A percentile compares a stretch with the other conserved stretches of the same genome.
Evolutionary conservation across 352 stramenopile species (phyloP).

Genomic region (Thalassiosira livingstoniorum): DNA sequence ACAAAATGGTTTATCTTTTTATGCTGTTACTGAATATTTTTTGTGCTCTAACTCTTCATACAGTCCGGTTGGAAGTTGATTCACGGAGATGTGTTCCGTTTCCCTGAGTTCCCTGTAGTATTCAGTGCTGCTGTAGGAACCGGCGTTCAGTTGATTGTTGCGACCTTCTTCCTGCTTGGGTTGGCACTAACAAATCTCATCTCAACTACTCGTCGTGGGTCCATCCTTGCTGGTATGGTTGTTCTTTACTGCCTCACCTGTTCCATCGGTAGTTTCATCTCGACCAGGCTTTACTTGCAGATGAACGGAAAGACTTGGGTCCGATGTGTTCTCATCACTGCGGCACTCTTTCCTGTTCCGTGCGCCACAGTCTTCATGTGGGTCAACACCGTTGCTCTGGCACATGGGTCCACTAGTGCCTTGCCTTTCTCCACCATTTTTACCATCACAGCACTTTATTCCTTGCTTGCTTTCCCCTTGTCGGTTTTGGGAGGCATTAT

Average conservation of each 20-base stretch:
- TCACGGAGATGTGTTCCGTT: conserved; percentile 96
- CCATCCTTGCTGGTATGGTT: conserved; percentile 93
- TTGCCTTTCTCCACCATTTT: conserved; percentile 96
- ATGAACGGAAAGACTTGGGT: conserved; percentile 95
- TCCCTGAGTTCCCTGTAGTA: conserved; percentile 90
- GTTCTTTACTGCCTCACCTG: conserved; percentile 94
- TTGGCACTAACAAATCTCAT: conserved; percentile 93
- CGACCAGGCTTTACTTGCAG: conserved; percentile 93
- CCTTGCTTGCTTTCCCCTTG: conserved; percentile 93
- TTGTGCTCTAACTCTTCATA: conserved; percentile 16
- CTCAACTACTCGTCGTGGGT: conserved; percentile 90
- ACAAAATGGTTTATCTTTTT: no score
- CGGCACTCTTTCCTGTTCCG: conserved; percentile 91
- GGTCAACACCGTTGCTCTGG: conserved; percentile 95
- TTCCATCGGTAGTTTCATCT: conserved; percentile 92
- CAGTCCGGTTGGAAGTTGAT: conserved; percentile 97
- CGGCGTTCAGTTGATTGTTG: conserved; percentile 94
- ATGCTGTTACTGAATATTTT: no score
- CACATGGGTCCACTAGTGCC: conserved; percentile 94
- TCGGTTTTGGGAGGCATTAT: conserved; percentile 94
- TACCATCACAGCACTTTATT: conserved; percentile 92
- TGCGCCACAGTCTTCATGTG: conserved; percentile 93
- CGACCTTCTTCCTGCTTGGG: conserved; percentile 90
- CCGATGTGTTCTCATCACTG: conserved; percentile 92
- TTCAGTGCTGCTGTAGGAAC: conserved; percentile 93